Conservation (phyloP, 129 eudicot genomes). For the Ambrosia artemisiifolia region DNA sequence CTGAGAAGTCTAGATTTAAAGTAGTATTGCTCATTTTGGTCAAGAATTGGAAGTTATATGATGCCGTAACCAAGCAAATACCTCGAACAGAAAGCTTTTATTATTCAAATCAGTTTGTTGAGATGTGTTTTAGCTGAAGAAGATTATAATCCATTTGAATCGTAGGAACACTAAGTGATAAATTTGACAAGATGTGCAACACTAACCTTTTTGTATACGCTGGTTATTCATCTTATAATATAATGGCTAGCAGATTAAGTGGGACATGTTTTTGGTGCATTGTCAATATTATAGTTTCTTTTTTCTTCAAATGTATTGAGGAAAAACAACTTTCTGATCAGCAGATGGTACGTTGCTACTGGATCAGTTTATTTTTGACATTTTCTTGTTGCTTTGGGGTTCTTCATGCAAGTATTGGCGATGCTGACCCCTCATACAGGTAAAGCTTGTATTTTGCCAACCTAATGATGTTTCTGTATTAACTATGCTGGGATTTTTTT, state of each 20-base stretch:
- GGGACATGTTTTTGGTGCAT: not conserved
- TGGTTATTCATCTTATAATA: conserved; percentile 4
- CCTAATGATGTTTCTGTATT: not conserved
- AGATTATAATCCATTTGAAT: conserved; percentile 8
- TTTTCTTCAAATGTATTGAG: not conserved
- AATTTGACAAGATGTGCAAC: conserved; percentile 2
- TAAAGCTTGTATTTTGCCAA: conserved; percentile 31
- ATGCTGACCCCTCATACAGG: conserved; percentile 71
- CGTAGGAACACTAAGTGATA: not conserved
- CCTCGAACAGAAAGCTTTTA: not conserved
- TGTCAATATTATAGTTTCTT: not conserved
- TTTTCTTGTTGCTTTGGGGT: conserved; percentile 41
- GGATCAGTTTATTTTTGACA: conserved; percentile 42
- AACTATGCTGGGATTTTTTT: conserved; percentile 9
- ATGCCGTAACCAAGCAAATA: not conserved
- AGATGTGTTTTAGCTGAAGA: not conserved
- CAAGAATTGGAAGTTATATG: not conserved
- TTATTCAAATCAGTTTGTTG: not conserved
- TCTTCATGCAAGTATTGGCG: conserved; percentile 76
- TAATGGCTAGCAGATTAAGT: not conserved
- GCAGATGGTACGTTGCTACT: conserved; percentile 53
- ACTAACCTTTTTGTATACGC: not conserved
- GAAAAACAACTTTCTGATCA: conserved; percentile 13
- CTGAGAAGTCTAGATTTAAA: not conserved
- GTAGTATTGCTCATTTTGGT: not conserved